phyloP scores from a whole-genome alignment of 495 filamentous ascomycete genomes.

The Delitschia confertaspora region DNA sequence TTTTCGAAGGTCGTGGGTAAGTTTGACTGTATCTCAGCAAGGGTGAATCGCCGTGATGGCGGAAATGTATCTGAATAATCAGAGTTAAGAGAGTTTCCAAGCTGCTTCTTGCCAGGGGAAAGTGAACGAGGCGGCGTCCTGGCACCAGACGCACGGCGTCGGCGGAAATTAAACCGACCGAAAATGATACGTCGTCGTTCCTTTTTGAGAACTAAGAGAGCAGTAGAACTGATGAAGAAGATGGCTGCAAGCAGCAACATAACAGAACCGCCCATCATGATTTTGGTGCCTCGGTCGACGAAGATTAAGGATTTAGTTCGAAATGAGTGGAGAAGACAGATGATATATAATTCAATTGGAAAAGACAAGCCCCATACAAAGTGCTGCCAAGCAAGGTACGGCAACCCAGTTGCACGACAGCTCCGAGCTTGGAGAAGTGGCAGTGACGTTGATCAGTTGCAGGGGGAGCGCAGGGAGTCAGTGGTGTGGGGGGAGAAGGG shows the following conservation, averaged over 20 bases:
- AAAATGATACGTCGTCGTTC: slow-evolving; percentile 25
- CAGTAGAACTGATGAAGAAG: slow-evolving; percentile 12
- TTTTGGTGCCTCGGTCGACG: too few relatives aligned
- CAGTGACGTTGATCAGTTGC: too few relatives aligned
- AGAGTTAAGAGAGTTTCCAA: slow-evolving; percentile 17
- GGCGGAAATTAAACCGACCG: slow-evolving; percentile 23
- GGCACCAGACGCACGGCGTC: slow-evolving; percentile 30
- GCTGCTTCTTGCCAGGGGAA: slow-evolving; percentile 38
- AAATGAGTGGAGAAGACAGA: background rate
- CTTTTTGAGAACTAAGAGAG: slow-evolving; percentile 17
- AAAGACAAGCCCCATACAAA: background rate
- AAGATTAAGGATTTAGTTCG: slow-evolving; percentile 1
- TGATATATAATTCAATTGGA: background rate
- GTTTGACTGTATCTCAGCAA: slow-evolving; percentile 33
- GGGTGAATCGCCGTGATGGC: slow-evolving; percentile 45
- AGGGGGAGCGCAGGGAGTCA: too few relatives aligned
- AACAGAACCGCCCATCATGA: slow-evolving; percentile 3
- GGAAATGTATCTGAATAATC: slow-evolving; percentile 46
- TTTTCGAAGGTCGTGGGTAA: slow-evolving; percentile 24
- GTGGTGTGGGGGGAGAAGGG: too few relatives aligned
- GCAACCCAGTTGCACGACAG: too few relatives aligned
- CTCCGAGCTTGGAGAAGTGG: too few relatives aligned
- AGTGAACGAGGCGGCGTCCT: slow-evolving; percentile 50
- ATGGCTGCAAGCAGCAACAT: slow-evolving; percentile 21
- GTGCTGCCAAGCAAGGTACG: background rate